These are phyloP conservation scores for Pseudogymnoascus sp. DNA, from an alignment of 2,329 filamentous ascomycete genomes.

Conservation along the genomic window DNA sequence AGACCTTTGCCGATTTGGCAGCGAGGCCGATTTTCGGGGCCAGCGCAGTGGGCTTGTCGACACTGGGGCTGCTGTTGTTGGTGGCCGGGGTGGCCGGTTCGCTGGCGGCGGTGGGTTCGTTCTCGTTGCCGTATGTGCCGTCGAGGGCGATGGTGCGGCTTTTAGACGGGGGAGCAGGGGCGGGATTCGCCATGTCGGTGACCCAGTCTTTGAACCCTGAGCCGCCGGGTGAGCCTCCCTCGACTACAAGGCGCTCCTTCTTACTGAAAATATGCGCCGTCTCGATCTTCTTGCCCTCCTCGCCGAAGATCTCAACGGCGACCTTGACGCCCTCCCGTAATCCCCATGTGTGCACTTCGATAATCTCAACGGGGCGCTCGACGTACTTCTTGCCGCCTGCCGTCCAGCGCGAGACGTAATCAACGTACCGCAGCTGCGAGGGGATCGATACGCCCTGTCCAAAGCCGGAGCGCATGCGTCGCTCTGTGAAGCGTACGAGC, in stretches of 20 bases:
- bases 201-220: conserved; percentile 44
- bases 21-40: background rate
- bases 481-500: conserved; percentile 63
- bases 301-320: conserved; percentile 72
- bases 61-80: background rate
- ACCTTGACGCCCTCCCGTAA: conserved; percentile 82
- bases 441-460: conserved; percentile 87
- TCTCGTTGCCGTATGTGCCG: conserved; percentile 1
- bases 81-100: background rate
- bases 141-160: conserved; percentile 11
- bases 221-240: conserved; percentile 46
- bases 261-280: conserved; percentile 72
- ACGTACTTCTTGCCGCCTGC: conserved; percentile 67
- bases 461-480: conserved; percentile 83
- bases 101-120: background rate
- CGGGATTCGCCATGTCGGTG: conserved; percentile 42
- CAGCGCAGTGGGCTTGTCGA: background rate
- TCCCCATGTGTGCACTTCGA: conserved; percentile 88
- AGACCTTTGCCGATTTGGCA: conserved; percentile 1
- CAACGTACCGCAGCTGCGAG: conserved; percentile 80
- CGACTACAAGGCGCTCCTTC: conserved; percentile 63
- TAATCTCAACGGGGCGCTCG: conserved; percentile 73
- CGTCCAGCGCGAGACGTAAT: conserved; percentile 84
- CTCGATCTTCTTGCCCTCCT: conserved; percentile 84
- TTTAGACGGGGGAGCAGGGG: conserved; percentile 11